Percentiles rank a stretch among this genome's conserved stretches.
Conservation (phyloP, 2,329 filamentous ascomycete species). For the Aaosphaeria pasadenensis region DNA sequence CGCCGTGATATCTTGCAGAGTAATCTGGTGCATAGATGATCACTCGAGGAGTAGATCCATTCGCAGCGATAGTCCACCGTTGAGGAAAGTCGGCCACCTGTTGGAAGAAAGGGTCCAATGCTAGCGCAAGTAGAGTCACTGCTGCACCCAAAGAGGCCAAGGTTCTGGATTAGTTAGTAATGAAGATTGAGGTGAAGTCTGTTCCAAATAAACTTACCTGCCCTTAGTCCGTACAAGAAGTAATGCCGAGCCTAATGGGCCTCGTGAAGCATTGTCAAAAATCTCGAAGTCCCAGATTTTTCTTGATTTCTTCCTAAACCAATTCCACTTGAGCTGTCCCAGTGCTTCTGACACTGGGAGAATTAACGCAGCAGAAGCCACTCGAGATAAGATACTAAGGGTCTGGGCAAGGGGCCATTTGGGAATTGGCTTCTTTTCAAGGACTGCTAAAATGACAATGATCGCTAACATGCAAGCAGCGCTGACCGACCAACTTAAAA, state of each 20-base stretch:
- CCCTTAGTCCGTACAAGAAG: slow-evolving; percentile 12
- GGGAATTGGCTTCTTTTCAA: slow-evolving; percentile 23
- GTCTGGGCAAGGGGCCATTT: slow-evolving; percentile 27
- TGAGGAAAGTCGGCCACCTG: slow-evolving; percentile 23
- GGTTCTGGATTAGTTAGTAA: slow-evolving; percentile 8
- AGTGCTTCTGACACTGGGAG: slow-evolving; percentile 27
- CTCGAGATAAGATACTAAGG: slow-evolving; percentile 23
- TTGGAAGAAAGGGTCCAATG: slow-evolving; percentile 18
- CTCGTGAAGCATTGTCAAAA: slow-evolving; percentile 19
- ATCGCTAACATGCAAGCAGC: slow-evolving; percentile 35
- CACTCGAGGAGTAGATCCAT: slow-evolving; percentile 10
- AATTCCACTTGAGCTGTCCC: slow-evolving; percentile 35
- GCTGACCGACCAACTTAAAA: slow-evolving; percentile 23
- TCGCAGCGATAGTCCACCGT: slow-evolving; percentile 9
- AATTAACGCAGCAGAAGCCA: slow-evolving; percentile 25
- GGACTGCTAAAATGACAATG: slow-evolving; percentile 25
- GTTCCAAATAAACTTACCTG: slow-evolving; percentile 9
- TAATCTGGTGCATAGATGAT: not conserved
- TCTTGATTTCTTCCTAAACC: slow-evolving; percentile 25
- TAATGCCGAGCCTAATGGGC: slow-evolving; percentile 13
- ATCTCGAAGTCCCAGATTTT: slow-evolving; percentile 22
- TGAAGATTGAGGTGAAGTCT: not conserved
- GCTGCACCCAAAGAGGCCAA: slow-evolving; percentile 17
- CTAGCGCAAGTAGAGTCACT: slow-evolving; percentile 15
- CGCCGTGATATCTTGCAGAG: not conserved